Evolutionary conservation across 2,329 filamentous ascomycete species (phyloP), one percentile per base, ranked within the genome.

Genomic region (Diplocarpon rosae): DNA sequence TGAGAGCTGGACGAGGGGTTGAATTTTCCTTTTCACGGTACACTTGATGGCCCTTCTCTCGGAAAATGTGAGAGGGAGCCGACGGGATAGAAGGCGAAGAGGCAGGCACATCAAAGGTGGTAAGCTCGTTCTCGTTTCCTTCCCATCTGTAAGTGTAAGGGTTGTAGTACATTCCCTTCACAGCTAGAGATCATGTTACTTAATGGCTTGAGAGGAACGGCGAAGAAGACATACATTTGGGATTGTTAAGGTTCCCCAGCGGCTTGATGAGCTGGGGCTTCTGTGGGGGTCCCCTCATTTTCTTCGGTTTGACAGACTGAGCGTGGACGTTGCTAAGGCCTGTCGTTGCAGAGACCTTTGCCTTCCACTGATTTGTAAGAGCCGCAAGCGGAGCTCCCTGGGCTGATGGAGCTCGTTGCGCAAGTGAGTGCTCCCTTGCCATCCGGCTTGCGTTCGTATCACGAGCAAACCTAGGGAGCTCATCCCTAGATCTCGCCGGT

Each of bases 161-260:
- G 59, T 98, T 96, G 63, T 95, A 98, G 43, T 79, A 82, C 92
- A 98, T 98, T 52, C 90, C 92, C 64, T 95, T 92, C 49, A 95
- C 76, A 59, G 81, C 86, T 90, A 51, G 11, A 1, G 39, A 32
- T 28, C 20, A 37, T 37, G 55, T 69, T 59, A 68, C 62, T 37
- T 9, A 35, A 16, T 16, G 28, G 28, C 17, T 24, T 5, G 29
- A 14, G 30, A 7, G 9, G 15, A 35, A 33, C 37, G 12, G 24
- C 12, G 36, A 35, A 27, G 20, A 28, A 35, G 52, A 70, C 78
- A 70, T 72, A 93, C 87, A 81, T 69, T 90, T 94, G 29, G 83
- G 72, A 55, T 86, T 82, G 56, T 83, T 85, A 49, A 80, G 74
- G 54, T 76, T 79, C 16, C 78, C 78, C 62, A 95, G 75, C 51